Base-by-base conservation (phyloP, 2,329 filamentous ascomycete species). In the Pseudogymnoascus sp. region DNA sequence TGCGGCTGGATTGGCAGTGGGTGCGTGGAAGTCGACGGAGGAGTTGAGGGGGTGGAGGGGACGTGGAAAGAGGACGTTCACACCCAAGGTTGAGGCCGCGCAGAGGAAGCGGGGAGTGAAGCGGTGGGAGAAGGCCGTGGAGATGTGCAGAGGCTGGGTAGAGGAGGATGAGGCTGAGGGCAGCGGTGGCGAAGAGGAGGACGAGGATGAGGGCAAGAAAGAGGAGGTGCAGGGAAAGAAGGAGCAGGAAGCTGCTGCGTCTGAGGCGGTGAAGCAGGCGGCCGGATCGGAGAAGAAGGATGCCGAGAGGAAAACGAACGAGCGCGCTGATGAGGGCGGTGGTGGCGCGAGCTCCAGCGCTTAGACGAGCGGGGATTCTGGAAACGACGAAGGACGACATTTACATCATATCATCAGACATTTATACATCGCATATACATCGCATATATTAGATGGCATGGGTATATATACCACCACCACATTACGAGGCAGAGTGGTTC, bases 1-100 rank as follows among this genome's bases (percentile, higher is more conserved):
- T 64, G 89, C 90, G 5, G 89, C 90, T 21, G 90, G 87, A n/a
- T 84, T 92, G 66, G 89, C 88, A 3, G 83, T 87, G 5, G 85
- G 81, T 57, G 79, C 92, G 9, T 93, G 89, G 88, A 84, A 87
- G 69, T 81, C 83, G 64, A 88, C 91, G 65, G 82, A 85, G 57
- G 88, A 92, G 68, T 75, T 92, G 54, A 84, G 85, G 71, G 78
- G 85, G 61, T 85, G 91, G 72, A 92, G 92, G 71, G 83, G 78
- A 35, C 81, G 86, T 64, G 88, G 87, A 62, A 79, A 84, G 59
- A 88, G 84, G 64, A 80, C 83, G 33, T 92, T 92, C 74, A 80
- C 82, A 71, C 87, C 88, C 2, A 75, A 82, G 61, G 85, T 91
- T 64, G 75, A 78, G n/a, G 74, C 78, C 64, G 77, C 82, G 63